A percentile compares a stretch with the other conserved stretches of the same genome.
phyloP scores from a whole-genome alignment of 2,329 filamentous ascomycete genomes.

The Sporothrix dimorphospora region DNA sequence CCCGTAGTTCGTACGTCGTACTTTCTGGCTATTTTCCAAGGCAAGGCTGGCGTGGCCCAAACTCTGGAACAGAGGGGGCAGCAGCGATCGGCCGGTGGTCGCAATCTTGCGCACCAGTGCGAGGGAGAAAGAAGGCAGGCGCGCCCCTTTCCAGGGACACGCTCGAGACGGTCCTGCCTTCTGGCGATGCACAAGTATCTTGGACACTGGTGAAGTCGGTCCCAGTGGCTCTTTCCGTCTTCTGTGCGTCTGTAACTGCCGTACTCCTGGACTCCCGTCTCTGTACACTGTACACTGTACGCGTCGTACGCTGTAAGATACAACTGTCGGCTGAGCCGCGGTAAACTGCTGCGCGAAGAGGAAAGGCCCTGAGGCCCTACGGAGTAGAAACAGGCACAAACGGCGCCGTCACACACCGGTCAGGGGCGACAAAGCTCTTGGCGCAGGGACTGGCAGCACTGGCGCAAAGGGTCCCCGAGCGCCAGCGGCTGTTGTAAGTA shows the following conservation, averaged over 20 bases:
- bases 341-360: background rate
- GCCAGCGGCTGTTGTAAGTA: slow-evolving; percentile 19
- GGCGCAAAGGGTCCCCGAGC: slow-evolving; percentile 3
- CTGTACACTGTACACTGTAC: background rate
- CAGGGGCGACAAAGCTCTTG: slow-evolving; percentile 13
- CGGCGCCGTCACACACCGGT: background rate
- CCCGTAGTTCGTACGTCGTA: background rate
- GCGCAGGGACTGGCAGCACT: slow-evolving; percentile 6
- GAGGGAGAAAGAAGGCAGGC: background rate
- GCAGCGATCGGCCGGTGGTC: slow-evolving; percentile 21
- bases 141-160: slow-evolving; percentile 8
- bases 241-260: background rate
- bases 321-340: slow-evolving; percentile 1
- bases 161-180: background rate
- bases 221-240: background rate
- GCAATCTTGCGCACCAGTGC: slow-evolving; percentile 15
- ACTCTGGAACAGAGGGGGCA: background rate
- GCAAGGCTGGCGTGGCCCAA: slow-evolving; percentile 5
- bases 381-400: background rate
- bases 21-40: slow-evolving; percentile 16
- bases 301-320: background rate
- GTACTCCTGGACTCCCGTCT: background rate
- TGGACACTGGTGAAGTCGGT: background rate
- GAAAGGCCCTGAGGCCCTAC: too few relatives aligned
- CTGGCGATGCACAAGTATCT: background rate